Conservation (phyloP, 2,329 filamentous ascomycete genomes). For the Fusarium pseudonygamai region DNA sequence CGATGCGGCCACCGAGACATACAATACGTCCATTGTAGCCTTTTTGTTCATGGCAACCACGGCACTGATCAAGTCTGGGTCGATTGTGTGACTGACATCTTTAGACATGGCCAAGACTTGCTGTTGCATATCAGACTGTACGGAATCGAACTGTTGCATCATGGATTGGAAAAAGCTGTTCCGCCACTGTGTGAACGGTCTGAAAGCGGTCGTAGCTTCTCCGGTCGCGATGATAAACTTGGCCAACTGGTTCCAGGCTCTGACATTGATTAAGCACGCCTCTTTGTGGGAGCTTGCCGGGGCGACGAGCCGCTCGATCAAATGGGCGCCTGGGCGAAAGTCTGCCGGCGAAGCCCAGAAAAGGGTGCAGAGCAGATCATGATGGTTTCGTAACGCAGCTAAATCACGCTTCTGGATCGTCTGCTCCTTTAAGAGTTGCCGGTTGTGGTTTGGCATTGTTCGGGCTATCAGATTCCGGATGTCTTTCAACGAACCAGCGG, state of each 20-base stretch:
- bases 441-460: conserved; percentile 71
- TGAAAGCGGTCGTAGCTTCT: conserved; percentile 59
- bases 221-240: conserved; percentile 64
- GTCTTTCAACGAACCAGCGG: conserved; percentile 62
- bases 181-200: conserved; percentile 59
- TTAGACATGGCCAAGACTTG: conserved; percentile 62
- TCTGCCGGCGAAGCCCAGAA: conserved; percentile 70
- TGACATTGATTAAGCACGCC: conserved; percentile 70
- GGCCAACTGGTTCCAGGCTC: conserved; percentile 70
- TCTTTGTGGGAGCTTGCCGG: conserved; percentile 72
- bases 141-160: conserved; percentile 65
- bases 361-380: conserved; percentile 72
- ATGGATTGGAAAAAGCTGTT: conserved; percentile 66
- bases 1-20: conserved; percentile 59
- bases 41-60: conserved; percentile 63
- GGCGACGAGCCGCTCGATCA: conserved; percentile 68
- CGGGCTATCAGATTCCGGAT: conserved; percentile 69
- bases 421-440: conserved; percentile 71
- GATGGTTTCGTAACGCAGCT: conserved; percentile 72
- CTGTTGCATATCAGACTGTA: conserved; percentile 64
- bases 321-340: conserved; percentile 61
- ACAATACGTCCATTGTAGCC: conserved; percentile 62
- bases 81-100: conserved; percentile 55
- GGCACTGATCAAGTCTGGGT: conserved; percentile 56
- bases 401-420: conserved; percentile 68